A percentile compares a stretch with the other conserved stretches of the same genome.
Evolutionary conservation across 225 moss, liverwort and hornwort genomes (phyloP).

Genomic region (Physcomitrium patens): DNA sequence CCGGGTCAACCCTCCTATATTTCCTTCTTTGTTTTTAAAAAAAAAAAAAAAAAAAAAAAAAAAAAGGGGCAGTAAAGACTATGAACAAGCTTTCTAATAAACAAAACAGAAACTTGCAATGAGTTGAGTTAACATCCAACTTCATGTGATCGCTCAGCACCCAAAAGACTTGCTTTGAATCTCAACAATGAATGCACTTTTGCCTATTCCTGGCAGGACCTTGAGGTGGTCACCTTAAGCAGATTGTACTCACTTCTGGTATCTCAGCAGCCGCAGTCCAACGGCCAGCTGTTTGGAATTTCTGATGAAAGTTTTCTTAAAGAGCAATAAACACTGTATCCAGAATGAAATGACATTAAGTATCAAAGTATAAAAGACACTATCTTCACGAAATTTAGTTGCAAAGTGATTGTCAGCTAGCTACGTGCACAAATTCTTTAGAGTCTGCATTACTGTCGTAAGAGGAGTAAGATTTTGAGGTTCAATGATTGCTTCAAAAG

Average conservation of each 20-base stretch:
- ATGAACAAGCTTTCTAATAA: too few species aligned
- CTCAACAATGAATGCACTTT: constrained; percentile 38
- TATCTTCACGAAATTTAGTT: constrained; percentile 3
- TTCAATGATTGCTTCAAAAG: too few species aligned
- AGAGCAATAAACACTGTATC: constrained; percentile 45
- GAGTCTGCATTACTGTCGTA: too few species aligned
- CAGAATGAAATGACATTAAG: constrained; percentile 25
- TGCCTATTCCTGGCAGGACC: constrained; percentile 47
- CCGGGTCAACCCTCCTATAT: not conserved
- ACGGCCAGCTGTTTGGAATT: constrained; percentile 38
- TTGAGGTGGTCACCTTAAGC: constrained; percentile 44
- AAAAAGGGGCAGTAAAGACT: too few species aligned
- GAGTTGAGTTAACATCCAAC: not conserved
- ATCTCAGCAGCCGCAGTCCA: constrained; percentile 40
- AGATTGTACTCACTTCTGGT: constrained; percentile 46
- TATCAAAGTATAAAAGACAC: constrained; percentile 4
- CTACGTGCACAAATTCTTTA: not conserved
- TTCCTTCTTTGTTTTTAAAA: too few species aligned
- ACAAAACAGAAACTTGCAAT: not conserved
- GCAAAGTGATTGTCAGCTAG: not conserved
- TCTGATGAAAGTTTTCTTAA: constrained; percentile 29
- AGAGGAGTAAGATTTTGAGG: too few species aligned
- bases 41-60: too few species aligned
- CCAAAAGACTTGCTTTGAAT: constrained; percentile 13
- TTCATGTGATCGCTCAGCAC: not conserved